Evolutionary conservation across 73 alveolate genomes (phyloP), one percentile per base, ranked within the genome.

Genomic region (Paramecium sexaurelia): DNA sequence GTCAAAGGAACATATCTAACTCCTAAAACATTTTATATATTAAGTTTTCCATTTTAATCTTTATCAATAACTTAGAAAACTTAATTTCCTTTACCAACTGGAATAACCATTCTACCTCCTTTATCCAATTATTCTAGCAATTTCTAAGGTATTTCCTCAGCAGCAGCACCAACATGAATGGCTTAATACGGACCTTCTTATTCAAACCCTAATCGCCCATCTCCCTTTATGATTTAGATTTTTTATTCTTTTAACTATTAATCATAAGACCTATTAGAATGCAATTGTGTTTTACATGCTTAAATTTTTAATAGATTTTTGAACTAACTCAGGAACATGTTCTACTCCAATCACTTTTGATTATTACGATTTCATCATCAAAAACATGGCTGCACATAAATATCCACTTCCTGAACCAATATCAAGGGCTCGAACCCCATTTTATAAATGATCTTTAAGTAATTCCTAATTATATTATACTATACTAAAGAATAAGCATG

Each of bases 161-260:
- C 96, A 15, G 98, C 98, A 36, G 99, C 99, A 0, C 99, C 98
- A 61, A 96, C 98, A 94, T 97, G 98, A 71, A 97, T 97, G 7
- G 84, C 98, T 87, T 97, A 93, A 92, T 94, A 97, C 0, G 99
- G 99, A 5, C 97, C 98, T 43, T 94, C 91, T 73, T 86, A 55
- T 51, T 87, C 84, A 87, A 45, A 96, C 35, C 99, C 99, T 26
- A 47, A 17, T 84, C 99, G 89, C 9, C 99, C 99, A 95, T 97
- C 99, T 24, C 96, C 98, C 20, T 37, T 8, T 7, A 92, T 94
- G 32, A 96, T 73, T n/a, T 55, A 84, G 33, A 95, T 95, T 27
- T 78, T 56, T 37, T 78, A 57, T 27, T 71, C 57, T 20, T 75
- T 26, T 29, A 93, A 78, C 15, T 32, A 43, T 15, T 85, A 17